Evolutionary conservation across 345 rosid genomes (phyloP).

Genomic region (Camelina hispida): DNA sequence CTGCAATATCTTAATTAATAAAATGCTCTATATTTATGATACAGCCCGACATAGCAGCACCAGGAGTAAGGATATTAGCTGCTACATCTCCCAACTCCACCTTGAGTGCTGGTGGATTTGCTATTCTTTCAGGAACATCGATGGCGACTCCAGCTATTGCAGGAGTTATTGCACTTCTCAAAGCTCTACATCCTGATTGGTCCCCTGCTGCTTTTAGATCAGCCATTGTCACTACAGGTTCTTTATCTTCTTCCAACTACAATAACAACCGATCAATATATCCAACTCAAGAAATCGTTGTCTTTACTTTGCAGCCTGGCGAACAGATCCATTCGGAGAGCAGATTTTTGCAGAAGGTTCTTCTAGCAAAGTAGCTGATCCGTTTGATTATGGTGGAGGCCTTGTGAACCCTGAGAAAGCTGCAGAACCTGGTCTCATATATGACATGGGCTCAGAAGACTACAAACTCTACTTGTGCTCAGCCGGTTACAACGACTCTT

Average conservation of each 20-base stretch:
- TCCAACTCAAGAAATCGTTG: neutral
- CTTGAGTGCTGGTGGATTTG: slow-evolving; percentile 16
- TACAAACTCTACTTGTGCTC: slow-evolving; percentile 57
- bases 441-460: slow-evolving; percentile 53
- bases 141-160: slow-evolving; percentile 45
- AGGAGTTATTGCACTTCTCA: slow-evolving; percentile 48
- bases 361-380: slow-evolving; percentile 44
- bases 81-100: slow-evolving; percentile 36
- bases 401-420: slow-evolving; percentile 62
- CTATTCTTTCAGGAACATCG: slow-evolving; percentile 43
- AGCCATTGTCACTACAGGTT: slow-evolving; percentile 54
- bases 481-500: slow-evolving; percentile 50
- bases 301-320: slow-evolving; percentile 37
- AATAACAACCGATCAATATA: neutral
- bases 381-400: slow-evolving; percentile 66
- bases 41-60: slow-evolving; percentile 52
- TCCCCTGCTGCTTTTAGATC: slow-evolving; percentile 53
- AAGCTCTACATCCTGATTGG: slow-evolving; percentile 45
- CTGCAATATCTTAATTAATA: neutral
- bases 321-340: slow-evolving; percentile 45
- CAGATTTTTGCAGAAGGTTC: slow-evolving; percentile 51
- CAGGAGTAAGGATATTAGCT: slow-evolving; percentile 47
- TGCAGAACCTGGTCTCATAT: slow-evolving; percentile 57
- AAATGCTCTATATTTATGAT: neutral
- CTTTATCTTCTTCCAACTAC: slow-evolving; percentile 17